Percentiles rank a stretch among this genome's conserved stretches.
Conservation (phyloP, 169 alveolate species). For the Plasmodium vivax region DNA sequence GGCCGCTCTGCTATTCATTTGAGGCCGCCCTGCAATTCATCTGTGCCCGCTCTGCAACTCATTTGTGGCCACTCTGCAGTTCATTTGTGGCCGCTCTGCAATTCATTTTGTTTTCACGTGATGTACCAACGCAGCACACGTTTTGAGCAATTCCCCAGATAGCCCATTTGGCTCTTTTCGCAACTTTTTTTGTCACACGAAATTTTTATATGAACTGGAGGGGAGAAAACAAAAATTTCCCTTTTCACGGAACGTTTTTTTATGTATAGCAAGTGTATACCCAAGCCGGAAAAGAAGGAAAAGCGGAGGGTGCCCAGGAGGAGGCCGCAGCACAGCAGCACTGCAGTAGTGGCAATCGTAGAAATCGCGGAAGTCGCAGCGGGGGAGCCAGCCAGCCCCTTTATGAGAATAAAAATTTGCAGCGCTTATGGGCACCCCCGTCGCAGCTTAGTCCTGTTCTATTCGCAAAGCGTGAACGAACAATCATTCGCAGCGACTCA, state of each 20-base stretch:
- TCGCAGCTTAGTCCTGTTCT: background rate
- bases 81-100: background rate
- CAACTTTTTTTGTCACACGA: background rate
- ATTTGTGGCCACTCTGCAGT: too few relatives aligned
- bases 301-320: background rate
- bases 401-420: background rate
- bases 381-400: background rate
- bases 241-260: background rate
- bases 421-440: background rate
- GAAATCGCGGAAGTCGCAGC: background rate
- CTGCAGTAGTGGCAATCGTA: background rate
- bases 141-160: background rate
- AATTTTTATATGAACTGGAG: background rate
- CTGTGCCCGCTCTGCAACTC: too few relatives aligned
- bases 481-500: background rate
- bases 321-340: background rate
- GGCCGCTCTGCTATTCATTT: too few relatives aligned
- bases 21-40: too few relatives aligned
- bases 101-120: conserved; percentile 3
- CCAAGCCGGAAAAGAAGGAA: background rate
- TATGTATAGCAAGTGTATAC: background rate
- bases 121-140: background rate
- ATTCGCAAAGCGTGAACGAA: background rate
- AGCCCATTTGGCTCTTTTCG: background rate
- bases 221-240: background rate